phyloP scores from a whole-genome alignment of 139 green algal species.

The Chlorella sorokiniana region DNA sequence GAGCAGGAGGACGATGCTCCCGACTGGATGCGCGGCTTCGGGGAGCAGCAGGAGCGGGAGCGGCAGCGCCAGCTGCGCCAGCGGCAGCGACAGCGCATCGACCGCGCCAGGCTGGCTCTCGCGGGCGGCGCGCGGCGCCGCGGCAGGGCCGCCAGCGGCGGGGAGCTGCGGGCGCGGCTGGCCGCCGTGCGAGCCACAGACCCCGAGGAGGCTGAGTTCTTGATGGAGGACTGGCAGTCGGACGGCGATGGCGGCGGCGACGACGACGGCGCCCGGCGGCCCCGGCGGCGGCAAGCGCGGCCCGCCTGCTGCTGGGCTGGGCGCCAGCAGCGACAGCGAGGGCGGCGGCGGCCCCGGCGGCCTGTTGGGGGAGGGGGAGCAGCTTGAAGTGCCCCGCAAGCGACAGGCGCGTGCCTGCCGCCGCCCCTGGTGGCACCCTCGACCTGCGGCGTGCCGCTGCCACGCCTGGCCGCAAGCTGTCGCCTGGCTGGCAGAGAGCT shows the following conservation, averaged over 20 bases:
- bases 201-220: slow-evolving; percentile 26
- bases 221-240: slow-evolving; percentile 29
- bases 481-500: neutral
- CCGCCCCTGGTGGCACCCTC: neutral
- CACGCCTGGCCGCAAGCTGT: neutral
- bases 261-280: neutral
- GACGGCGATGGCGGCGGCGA: neutral
- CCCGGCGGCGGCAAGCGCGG: neutral
- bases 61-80: slow-evolving; percentile 13
- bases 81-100: slow-evolving; percentile 1
- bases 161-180: neutral
- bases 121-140: neutral
- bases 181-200: neutral
- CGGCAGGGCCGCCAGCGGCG: no score
- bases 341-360: neutral
- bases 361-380: slow-evolving; percentile 14
- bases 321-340: slow-evolving; percentile 33
- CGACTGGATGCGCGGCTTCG: slow-evolving; percentile 65
- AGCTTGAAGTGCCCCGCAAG: slow-evolving; percentile 24
- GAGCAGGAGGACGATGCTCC: slow-evolving; percentile 49
- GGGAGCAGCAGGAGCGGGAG: slow-evolving; percentile 36
- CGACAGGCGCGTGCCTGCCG: neutral
- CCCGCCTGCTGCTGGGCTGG: neutral
- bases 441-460: neutral
- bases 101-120: neutral